phyloP scores from a whole-genome alignment of 2,329 filamentous ascomycete species.

The Metarhizium robertsii region DNA sequence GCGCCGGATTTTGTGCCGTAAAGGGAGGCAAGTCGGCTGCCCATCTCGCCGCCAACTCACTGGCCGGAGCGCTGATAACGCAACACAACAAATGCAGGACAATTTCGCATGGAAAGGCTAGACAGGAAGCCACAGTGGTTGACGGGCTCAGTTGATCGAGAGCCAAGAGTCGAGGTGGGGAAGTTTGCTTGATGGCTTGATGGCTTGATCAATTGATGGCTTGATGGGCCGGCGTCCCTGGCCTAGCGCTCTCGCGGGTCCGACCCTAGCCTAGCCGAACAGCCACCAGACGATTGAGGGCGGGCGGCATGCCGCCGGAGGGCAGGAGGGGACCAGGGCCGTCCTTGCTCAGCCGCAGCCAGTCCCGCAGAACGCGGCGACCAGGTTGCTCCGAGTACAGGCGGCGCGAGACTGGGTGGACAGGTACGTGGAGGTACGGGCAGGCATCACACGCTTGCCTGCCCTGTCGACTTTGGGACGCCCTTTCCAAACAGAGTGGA shows the following conservation, averaged over 20 bases:
- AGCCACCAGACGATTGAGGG: constrained; percentile 1
- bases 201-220: too few species aligned
- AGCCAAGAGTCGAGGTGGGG: neutral
- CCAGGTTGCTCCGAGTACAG: neutral
- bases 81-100: too few species aligned
- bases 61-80: too few species aligned
- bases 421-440: neutral
- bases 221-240: neutral
- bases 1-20: too few species aligned
- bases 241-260: constrained; percentile 5
- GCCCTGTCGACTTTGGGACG: neutral
- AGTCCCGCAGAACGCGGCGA: neutral
- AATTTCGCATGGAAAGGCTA: too few species aligned
- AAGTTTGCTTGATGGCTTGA: neutral
- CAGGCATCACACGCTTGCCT: neutral
- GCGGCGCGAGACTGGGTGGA: neutral
- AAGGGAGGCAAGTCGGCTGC: too few species aligned
- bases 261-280: constrained; percentile 2
- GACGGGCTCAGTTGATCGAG: too few species aligned
- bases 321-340: neutral
- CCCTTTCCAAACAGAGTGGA: neutral
- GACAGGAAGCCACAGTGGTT: too few species aligned
- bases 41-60: too few species aligned
- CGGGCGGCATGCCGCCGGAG: constrained; percentile 1
- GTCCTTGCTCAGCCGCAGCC: too few species aligned